These are phyloP conservation scores for Nematodospora anomalae DNA, from an alignment of 1,139 yeast genomes.

Conservation along the genomic window DNA sequence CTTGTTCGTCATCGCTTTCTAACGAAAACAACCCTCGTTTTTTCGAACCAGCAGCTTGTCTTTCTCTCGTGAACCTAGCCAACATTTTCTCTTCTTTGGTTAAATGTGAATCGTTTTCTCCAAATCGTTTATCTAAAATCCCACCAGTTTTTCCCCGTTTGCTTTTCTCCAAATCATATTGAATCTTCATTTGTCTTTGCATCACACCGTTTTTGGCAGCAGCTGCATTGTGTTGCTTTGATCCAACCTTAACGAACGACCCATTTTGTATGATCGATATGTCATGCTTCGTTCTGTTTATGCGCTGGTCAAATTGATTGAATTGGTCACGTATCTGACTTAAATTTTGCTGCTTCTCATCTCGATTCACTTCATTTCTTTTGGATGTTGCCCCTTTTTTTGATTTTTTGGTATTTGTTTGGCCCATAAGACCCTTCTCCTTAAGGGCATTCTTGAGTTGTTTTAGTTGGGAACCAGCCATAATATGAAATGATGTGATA, in stretches of 20 bases:
- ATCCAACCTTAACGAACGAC: slow-evolving; percentile 57
- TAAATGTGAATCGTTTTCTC: slow-evolving; percentile 73
- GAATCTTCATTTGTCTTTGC: slow-evolving; percentile 69
- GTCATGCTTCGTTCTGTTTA: slow-evolving; percentile 67
- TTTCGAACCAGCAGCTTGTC: slow-evolving; percentile 53
- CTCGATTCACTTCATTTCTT: slow-evolving; percentile 64
- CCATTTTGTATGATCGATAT: slow-evolving; percentile 57
- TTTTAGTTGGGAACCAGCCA: slow-evolving; percentile 92
- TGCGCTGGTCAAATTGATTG: slow-evolving; percentile 84
- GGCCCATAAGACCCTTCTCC: slow-evolving; percentile 80
- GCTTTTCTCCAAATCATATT: slow-evolving; percentile 63
- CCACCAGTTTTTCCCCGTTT: slow-evolving; percentile 75
- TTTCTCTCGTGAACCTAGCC: slow-evolving; percentile 88
- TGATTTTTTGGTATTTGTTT: slow-evolving; percentile 58
- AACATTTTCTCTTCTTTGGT: slow-evolving; percentile 91
- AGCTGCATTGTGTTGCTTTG: slow-evolving; percentile 42
- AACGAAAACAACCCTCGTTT: slow-evolving; percentile 64
- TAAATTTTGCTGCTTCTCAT: slow-evolving; percentile 59
- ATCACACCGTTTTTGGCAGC: slow-evolving; percentile 65
- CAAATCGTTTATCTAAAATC: slow-evolving; percentile 83
- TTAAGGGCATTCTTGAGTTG: slow-evolving; percentile 75
- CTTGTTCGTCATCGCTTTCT: slow-evolving; percentile 67
- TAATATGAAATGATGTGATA: too few relatives aligned
- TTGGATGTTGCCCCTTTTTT: slow-evolving; percentile 42
- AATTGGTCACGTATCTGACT: slow-evolving; percentile 72